These are phyloP conservation scores for Didymella keratinophila DNA, from an alignment of 2,329 filamentous ascomycete genomes.

Conservation along the genomic window DNA sequence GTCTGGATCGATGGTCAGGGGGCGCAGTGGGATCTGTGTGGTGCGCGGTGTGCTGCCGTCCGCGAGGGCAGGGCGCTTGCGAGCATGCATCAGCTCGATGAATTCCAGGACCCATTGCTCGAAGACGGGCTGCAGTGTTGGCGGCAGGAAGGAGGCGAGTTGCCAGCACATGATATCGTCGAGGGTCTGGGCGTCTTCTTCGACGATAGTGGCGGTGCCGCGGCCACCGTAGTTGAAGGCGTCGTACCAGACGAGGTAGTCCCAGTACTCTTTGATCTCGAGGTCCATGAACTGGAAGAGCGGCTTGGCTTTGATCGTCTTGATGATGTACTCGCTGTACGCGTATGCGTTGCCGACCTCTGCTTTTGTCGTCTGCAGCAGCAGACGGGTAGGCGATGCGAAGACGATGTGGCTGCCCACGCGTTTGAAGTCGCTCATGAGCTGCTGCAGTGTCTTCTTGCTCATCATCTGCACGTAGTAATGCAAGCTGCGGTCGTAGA, in stretches of 20 bases:
- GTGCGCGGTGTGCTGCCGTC: constrained; percentile 60
- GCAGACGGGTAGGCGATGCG: constrained; percentile 84
- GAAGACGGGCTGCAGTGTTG: constrained; percentile 81
- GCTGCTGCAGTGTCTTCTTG: constrained; percentile 92
- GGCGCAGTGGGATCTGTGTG: constrained; percentile 68
- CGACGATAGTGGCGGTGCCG: constrained; percentile 81
- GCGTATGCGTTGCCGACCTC: constrained; percentile 97
- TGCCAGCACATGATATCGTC: constrained; percentile 99
- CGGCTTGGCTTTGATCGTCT: constrained; percentile 94
- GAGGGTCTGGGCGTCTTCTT: constrained; percentile 77
- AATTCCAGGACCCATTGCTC: constrained; percentile 94
- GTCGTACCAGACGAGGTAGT: constrained; percentile 98
- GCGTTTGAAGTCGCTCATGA: constrained; percentile 95
- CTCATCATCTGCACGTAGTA: constrained; percentile 99
- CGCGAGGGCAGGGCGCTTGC: constrained; percentile 69
- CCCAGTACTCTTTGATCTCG: constrained; percentile 99
- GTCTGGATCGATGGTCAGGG: constrained; percentile 62
- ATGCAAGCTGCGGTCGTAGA: constrained; percentile 93
- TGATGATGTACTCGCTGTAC: constrained; percentile 96
- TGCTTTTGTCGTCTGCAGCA: constrained; percentile 94
- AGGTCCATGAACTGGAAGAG: constrained; percentile 97
- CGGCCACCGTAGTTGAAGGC: constrained; percentile 99
- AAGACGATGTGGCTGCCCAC: constrained; percentile 97
- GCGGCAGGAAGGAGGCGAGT: constrained; percentile 85
- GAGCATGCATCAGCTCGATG: constrained; percentile 88